Evolutionary conservation across 2,329 filamentous ascomycete genomes (phyloP).

Genomic region (Fusarium longipes): DNA sequence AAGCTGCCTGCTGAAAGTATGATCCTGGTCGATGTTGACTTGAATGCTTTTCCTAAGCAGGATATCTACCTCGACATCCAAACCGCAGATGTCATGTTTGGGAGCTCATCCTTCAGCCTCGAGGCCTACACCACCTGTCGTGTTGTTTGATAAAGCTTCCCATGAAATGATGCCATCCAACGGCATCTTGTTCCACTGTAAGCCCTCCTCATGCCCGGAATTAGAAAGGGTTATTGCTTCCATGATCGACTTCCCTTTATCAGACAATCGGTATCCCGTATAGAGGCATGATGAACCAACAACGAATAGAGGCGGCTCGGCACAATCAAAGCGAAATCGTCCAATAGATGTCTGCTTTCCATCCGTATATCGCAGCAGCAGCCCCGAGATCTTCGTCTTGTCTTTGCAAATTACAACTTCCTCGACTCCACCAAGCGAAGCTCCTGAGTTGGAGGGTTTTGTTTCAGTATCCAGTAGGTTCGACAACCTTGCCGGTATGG

Average conservation of each 20-base stretch:
- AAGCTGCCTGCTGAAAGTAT: no score
- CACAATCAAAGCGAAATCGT: constrained; percentile 10
- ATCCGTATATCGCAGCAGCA: constrained; percentile 1
- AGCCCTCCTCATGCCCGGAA: background rate
- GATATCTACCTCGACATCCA: background rate
- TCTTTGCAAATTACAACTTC: background rate
- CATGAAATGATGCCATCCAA: background rate
- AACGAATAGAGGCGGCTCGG: background rate
- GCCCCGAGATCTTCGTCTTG: background rate
- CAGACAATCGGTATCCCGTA: background rate
- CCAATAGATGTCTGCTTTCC: constrained; percentile 10
- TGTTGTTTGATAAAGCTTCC: background rate
- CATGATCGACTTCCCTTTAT: background rate
- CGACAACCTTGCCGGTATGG: background rate
- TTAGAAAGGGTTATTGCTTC: background rate
- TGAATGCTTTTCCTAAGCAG: no score
- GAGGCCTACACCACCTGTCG: background rate
- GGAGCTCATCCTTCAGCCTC: background rate
- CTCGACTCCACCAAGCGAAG: background rate
- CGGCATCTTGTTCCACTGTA: background rate
- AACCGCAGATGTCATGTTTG: background rate
- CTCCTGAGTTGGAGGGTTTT: background rate
- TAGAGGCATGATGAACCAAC: background rate
- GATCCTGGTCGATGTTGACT: no score
- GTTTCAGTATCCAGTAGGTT: background rate